phyloP scores from a whole-genome alignment of 31 red algal genomes.

The Odonthalia washingtoniensis region DNA sequence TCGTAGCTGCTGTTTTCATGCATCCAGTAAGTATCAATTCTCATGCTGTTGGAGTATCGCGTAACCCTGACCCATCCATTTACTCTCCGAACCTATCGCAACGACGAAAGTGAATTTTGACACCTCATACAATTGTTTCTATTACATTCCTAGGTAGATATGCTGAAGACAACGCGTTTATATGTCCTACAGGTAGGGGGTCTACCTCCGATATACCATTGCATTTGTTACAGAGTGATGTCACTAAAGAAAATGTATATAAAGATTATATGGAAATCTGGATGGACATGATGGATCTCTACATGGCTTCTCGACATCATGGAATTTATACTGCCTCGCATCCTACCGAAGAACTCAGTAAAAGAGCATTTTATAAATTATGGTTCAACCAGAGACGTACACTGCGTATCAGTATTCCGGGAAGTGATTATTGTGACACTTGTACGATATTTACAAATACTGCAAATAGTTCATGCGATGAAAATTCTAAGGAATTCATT shows the following conservation, averaged over 20 bases:
- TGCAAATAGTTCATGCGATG: neutral
- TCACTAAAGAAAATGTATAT: slow-evolving; percentile 18
- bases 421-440: too few relatives aligned
- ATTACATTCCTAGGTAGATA: slow-evolving; percentile 26
- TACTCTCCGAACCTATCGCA: neutral
- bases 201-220: neutral
- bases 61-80: neutral
- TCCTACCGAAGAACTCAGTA: neutral
- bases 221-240: slow-evolving; percentile 19
- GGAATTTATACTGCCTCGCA: neutral
- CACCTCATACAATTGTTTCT: slow-evolving; percentile 25
- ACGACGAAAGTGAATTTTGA: neutral
- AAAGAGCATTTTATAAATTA: neutral
- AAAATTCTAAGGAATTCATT: neutral
- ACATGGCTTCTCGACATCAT: neutral
- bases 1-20: slow-evolving; percentile 5
- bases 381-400: slow-evolving; percentile 2
- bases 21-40: slow-evolving; percentile 1
- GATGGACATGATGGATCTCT: slow-evolving; percentile 5
- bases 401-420: slow-evolving; percentile 3
- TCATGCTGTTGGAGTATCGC: neutral
- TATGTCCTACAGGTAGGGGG: slow-evolving; percentile 47
- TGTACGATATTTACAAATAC: neutral
- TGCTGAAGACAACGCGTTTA: slow-evolving; percentile 2
- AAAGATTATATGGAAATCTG: slow-evolving; percentile 3